Conservation (phyloP, 2,329 filamentous ascomycete genomes). For the Colletotrichum zoysiae region DNA sequence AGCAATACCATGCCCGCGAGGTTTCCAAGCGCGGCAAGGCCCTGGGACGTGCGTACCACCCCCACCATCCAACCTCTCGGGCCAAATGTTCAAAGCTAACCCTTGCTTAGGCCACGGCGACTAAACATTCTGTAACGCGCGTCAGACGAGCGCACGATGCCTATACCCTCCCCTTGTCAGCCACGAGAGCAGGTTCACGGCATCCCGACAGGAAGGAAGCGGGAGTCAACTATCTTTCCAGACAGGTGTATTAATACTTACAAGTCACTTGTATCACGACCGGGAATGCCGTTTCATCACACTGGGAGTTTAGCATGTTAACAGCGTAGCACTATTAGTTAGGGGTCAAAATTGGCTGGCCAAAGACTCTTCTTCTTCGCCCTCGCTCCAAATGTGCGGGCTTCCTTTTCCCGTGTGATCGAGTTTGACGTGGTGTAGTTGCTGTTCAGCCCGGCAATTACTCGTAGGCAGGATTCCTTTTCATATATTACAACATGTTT, state of each 20-base stretch:
- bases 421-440: too few relatives aligned
- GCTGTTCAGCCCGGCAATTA: background rate
- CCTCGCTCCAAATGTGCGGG: too few relatives aligned
- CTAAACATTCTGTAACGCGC: background rate
- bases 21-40: constrained; percentile 77
- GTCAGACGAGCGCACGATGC: background rate
- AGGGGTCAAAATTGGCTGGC: background rate
- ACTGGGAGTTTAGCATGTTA: background rate
- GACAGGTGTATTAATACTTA: constrained; percentile 16
- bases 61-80: background rate
- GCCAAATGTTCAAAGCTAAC: background rate
- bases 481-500: background rate
- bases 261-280: background rate
- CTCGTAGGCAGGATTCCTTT: background rate
- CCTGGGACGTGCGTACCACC: constrained; percentile 71
- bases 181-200: background rate
- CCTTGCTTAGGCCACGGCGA: constrained; percentile 28
- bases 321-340: background rate
- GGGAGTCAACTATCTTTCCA: background rate
- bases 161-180: background rate
- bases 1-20: constrained; percentile 74
- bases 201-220: background rate
- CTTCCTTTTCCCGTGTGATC: too few relatives aligned
- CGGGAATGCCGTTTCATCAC: background rate
- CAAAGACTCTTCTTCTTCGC: background rate